Percentiles rank a stretch among this genome's conserved stretches.
Evolutionary conservation across 2,329 filamentous ascomycete genomes (phyloP).

Genomic region (Penicillium sp.): DNA sequence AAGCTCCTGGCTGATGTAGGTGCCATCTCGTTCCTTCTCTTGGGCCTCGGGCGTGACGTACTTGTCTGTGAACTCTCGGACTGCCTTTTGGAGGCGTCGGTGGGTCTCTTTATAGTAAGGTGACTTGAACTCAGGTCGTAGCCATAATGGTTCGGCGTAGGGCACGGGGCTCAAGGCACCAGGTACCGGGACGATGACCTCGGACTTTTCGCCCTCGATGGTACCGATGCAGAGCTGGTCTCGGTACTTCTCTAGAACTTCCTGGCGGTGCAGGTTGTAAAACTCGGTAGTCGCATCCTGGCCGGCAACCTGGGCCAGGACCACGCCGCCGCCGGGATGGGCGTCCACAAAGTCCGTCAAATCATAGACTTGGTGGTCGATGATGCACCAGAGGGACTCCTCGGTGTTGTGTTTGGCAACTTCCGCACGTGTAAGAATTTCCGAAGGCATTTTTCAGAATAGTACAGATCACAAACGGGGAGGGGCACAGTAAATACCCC

Average conservation of each 20-base stretch:
- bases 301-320: constrained; percentile 78
- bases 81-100: constrained; percentile 65
- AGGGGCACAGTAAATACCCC: constrained; percentile 13
- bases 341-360: constrained; percentile 81
- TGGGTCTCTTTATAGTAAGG: constrained; percentile 82
- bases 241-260: constrained; percentile 81
- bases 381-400: constrained; percentile 78
- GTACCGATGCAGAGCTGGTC: constrained; percentile 72
- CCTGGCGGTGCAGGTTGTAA: constrained; percentile 89
- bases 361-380: constrained; percentile 87
- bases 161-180: constrained; percentile 77
- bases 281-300: constrained; percentile 80
- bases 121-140: constrained; percentile 72
- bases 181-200: constrained; percentile 68
- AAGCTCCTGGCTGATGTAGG: constrained; percentile 68
- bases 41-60: constrained; percentile 74
- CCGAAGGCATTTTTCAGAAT: constrained; percentile 19
- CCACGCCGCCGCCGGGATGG: constrained; percentile 79
- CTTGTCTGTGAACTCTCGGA: constrained; percentile 72
- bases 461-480: background rate
- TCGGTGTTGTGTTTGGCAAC: constrained; percentile 76
- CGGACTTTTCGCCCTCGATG: constrained; percentile 71
- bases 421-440: constrained; percentile 53
- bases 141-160: constrained; percentile 83
- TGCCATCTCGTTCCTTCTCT: constrained; percentile 73